Evolutionary conservation across 257 asterid genomes (phyloP), one percentile per base, ranked within the genome.

Genomic region (Forsythia suspensa): DNA sequence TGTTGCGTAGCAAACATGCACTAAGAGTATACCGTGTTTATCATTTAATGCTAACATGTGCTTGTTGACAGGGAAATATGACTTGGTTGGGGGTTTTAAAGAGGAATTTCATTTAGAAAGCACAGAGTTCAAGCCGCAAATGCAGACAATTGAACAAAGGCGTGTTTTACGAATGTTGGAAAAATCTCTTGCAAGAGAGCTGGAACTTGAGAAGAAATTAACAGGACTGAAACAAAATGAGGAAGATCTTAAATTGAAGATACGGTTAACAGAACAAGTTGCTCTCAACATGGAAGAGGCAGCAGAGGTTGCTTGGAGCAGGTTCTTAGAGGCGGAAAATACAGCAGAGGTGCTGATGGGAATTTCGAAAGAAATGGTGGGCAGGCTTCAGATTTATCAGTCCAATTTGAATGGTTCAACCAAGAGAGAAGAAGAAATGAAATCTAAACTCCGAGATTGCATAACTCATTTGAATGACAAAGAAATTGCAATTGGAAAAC

Each of bases 241-340:
- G 85, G 91, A 95, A 74, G 98, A 93, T 84, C 81, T 91, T 0
- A 91, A 82, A 73, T 59, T 84, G 72, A 95, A 92, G 89, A 87
- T 86, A 12, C 76, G 82, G 11, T 83, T 93, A 72, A 88, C 87
- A 9, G 97, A 92, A 73, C 94, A 92, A 87, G 94, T 95, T 39
- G 92, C 98, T 11, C 72, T 82, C 44, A 78, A 85, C 85, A 92
- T 92, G 98, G 98, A 95, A 84, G 98, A 92, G 90, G 97, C 94
- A 10, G 98, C 97, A 2, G 98, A 93, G 86, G 96, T 85, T 70
- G 88, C 90, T 38, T 93, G 96, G 97, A 91, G 94, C 40, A 83
- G 96, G 80, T 95, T 93, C 85, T 84, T 93, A 41, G 98, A 93
- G 89, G 92, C 97, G 0, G 99, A 93, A 75, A 92, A 89, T 74